phyloP scores from a whole-genome alignment of 495 filamentous ascomycete species.

The Annulohypoxylon bovei region DNA sequence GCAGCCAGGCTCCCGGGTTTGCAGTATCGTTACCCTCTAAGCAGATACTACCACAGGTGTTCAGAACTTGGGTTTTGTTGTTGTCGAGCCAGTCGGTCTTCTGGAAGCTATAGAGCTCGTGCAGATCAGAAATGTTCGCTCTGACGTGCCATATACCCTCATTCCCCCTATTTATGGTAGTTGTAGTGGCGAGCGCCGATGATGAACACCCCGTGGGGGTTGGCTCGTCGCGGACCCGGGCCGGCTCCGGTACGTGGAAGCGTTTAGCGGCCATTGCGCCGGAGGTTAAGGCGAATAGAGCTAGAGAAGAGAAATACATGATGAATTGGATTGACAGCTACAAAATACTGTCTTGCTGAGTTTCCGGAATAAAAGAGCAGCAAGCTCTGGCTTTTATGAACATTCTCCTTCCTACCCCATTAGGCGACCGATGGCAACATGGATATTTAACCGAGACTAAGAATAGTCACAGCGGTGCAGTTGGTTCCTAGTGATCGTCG shows the following conservation, averaged over 20 bases:
- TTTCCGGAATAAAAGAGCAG: neutral
- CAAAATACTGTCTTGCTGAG: neutral
- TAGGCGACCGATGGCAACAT: constrained; percentile 26
- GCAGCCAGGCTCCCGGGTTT: constrained; percentile 33
- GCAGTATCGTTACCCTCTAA: constrained; percentile 35
- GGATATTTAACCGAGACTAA: constrained; percentile 33
- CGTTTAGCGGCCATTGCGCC: constrained; percentile 22
- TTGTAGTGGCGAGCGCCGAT: constrained; percentile 28
- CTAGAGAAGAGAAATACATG: constrained; percentile 20
- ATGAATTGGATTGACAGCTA: neutral
- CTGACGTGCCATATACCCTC: constrained; percentile 40
- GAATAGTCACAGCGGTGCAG: constrained; percentile 17
- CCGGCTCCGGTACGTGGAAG: constrained; percentile 34
- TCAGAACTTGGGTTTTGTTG: constrained; percentile 31
- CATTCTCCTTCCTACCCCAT: constrained; percentile 13
- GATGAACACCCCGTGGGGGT: constrained; percentile 35
- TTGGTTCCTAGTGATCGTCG: constrained; percentile 19
- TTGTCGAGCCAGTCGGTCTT: constrained; percentile 40
- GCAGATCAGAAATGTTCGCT: constrained; percentile 20
- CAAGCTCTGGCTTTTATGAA: constrained; percentile 25
- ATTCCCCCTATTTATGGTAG: constrained; percentile 34
- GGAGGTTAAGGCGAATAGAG: constrained; percentile 23
- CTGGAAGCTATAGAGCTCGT: constrained; percentile 29
- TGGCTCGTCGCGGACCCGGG: constrained; percentile 26
- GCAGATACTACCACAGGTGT: constrained; percentile 32